phyloP scores from a whole-genome alignment of 225 moss, liverwort and hornwort species.

The Straminergon stramineum region DNA sequence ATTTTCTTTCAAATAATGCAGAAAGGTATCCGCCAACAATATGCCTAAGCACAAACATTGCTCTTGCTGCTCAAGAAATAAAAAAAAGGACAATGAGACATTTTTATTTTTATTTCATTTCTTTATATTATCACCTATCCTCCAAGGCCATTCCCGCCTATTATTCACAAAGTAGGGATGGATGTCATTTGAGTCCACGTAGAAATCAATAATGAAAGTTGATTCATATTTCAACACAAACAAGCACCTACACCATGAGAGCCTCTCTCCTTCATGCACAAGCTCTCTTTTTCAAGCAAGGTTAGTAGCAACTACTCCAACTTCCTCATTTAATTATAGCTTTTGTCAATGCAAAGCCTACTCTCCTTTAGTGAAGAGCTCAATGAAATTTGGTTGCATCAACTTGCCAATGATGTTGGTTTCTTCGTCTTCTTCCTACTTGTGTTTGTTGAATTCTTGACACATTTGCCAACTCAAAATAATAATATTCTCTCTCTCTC shows the following conservation, averaged over 20 bases:
- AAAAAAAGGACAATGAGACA: neutral
- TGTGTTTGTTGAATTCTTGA: neutral
- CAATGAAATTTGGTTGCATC: neutral
- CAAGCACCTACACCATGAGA: neutral
- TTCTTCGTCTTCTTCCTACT: neutral
- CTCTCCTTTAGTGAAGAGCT: neutral
- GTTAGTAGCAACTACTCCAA: neutral
- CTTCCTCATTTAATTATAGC: neutral
- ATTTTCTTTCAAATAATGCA: neutral
- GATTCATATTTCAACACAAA: neutral
- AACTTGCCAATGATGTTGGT: neutral
- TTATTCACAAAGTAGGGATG: neutral
- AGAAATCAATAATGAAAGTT: neutral
- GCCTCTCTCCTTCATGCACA: neutral
- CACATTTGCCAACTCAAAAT: neutral
- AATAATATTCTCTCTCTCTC: too few relatives aligned
- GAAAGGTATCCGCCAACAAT: neutral
- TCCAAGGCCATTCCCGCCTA: neutral
- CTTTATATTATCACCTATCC: neutral
- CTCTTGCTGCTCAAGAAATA: neutral
- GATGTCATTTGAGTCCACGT: neutral
- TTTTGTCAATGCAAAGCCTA: neutral
- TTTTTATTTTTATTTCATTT: neutral
- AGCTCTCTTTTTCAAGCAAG: neutral
- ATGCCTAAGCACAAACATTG: accelerated